Evolutionary conservation across 257 asterid species (phyloP), one percentile per base, ranked within the genome.

Genomic region (Lycium ferocissimum): DNA sequence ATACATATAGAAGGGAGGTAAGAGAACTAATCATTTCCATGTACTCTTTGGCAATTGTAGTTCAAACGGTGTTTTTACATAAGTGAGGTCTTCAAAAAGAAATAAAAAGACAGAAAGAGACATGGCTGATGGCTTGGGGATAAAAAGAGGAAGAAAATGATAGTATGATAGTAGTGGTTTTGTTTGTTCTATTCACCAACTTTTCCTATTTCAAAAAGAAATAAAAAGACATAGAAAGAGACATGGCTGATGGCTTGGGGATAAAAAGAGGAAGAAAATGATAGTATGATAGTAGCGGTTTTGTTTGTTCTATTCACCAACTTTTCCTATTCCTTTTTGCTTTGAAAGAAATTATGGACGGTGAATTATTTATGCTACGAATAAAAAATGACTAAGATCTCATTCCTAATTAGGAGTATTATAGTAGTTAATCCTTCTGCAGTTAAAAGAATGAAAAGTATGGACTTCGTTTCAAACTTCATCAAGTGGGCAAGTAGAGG

Each of bases 201-300:
- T 7, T 58, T 58, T 5, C 9, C 22, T 58, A 58, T 58, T 58
- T n/a, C n/a, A n/a, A n/a, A n/a, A n/a, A n/a, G n/a, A n/a, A n/a
- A n/a, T n/a, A n/a, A n/a, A n/a, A n/a, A 51, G 82, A 76, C 22
- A 26, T 76, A 13, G 82, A 76, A 76, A 51, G 47, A 51, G 63
- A 76, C 63, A 3, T 76, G 63, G 53, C 26, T 15, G 38, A 69
- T 38, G 43, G 65, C 33, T 10, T 18, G 7, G 26, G 22, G 47
- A 26, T 51, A 51, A 76, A 76, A 76, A 76, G 47, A 13, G 63
- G 47, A 76, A 26, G 65, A 76, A 51, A 76, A 51, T 4, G 82
- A 76, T 22, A 17, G 78, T 22, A 7, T n/a, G n/a, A n/a, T n/a
- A n/a, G n/a, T n/a, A n/a, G 78, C 13, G 7, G 26, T 75, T 73